Evolutionary conservation across 2,329 filamentous ascomycete genomes (phyloP), one percentile per base, ranked within the genome.

Genomic region (Xylaria sp.): DNA sequence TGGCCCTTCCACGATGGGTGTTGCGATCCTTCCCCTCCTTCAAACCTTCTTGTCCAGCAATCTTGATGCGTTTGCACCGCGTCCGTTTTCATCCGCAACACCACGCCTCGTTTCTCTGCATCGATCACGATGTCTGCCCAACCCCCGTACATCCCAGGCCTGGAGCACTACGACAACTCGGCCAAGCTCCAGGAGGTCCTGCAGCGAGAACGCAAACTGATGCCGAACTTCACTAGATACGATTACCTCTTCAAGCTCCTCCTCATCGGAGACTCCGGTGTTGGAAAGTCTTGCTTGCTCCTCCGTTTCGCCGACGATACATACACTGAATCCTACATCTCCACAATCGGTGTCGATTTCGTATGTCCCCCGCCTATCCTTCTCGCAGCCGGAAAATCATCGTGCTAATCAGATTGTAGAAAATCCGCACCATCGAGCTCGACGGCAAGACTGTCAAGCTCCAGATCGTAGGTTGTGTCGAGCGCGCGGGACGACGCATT

Each of bases 181-280:
- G 60, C 56, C 54, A 68, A 67, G 55, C 59, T 70, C 11, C 55
- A 60, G 13, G 57, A 69, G 58, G 58, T 68, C 37, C 42, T 68
- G 7, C 44, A 47, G 10, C 50, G 57, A 10, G 54, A 58, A 46
- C 50, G 42, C 37, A 58, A 50, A 44, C 59, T 58, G 54, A 61
- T 61, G 44, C 56, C 59, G 46, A 10, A 4, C 35, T 56, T 54
- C 70, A 74, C 62, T 74, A 97, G 94, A 94, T 99, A 99, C 90
- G 94, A 99, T 78, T 99, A 99, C 79, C 92, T 99, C 74, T 99
- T 99, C 88, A 99, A 99, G 88, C 92, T 99, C 69, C 91, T 99
- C 79, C 93, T 99, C 83, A 99, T 99, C 87, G 94, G 94, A 79
- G 94, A 99, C 78, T 99, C 94, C 77, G 94, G 94, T 87, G 94